These are phyloP conservation scores for Solanum chaucha DNA, from an alignment of 257 asterid genomes.

Conservation along the genomic window DNA sequence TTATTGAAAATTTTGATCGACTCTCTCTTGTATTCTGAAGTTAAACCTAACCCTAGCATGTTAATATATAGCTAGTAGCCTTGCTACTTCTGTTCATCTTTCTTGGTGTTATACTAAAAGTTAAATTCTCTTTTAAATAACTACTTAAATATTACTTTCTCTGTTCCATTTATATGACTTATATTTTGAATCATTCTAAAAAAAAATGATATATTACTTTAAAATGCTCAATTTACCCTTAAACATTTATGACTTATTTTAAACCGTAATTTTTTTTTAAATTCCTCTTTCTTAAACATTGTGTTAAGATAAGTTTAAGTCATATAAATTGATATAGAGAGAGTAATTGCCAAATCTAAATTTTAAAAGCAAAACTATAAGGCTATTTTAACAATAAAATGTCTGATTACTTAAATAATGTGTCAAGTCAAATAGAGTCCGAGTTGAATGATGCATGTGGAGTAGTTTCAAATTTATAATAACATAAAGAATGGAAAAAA, in stretches of 20 bases:
- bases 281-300: too few relatives aligned
- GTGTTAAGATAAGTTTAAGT: too few relatives aligned
- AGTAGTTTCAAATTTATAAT: background rate
- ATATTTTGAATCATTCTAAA: background rate
- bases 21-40: background rate
- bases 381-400: too few relatives aligned
- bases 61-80: background rate
- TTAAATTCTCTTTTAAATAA: too few relatives aligned
- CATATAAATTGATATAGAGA: too few relatives aligned
- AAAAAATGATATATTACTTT: too few relatives aligned
- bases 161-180: background rate
- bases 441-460: background rate
- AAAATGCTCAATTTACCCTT: too few relatives aligned
- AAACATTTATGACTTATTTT: too few relatives aligned
- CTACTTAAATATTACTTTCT: too few relatives aligned
- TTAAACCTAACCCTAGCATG: constrained; percentile 1
- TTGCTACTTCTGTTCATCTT: background rate
- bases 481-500: background rate
- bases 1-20: background rate
- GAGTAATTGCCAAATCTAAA: background rate
- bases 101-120: background rate
- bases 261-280: too few relatives aligned
- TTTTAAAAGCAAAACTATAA: background rate
- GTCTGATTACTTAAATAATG: background rate
- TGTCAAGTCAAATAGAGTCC: background rate